Conservation (phyloP, 345 rosid genomes). For the Clarkia xantiana region DNA sequence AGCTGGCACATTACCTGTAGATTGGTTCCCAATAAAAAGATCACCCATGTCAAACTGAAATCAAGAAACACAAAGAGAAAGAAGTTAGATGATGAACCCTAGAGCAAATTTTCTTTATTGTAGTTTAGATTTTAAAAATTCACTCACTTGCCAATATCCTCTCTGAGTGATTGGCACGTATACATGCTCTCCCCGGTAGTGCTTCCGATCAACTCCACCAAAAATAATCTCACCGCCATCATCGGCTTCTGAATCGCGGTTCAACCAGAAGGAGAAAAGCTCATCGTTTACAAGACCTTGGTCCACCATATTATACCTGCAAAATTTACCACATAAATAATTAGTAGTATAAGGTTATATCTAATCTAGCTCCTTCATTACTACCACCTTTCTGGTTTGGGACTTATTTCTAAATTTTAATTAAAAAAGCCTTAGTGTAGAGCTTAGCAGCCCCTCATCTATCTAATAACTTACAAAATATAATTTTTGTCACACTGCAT, state of each 20-base stretch:
- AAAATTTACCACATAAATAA: background rate
- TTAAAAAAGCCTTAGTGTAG: too few species aligned
- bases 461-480: too few species aligned
- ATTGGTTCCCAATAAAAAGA: constrained; percentile 32
- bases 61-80: background rate
- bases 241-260: constrained; percentile 27
- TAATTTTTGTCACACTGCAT: too few species aligned
- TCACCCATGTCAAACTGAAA: constrained; percentile 64
- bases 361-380: too few species aligned
- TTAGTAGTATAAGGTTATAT: background rate
- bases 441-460: too few species aligned
- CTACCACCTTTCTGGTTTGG: too few species aligned
- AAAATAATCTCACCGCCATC: constrained; percentile 75
- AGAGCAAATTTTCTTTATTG: too few species aligned
- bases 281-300: constrained; percentile 41
- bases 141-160: constrained; percentile 77
- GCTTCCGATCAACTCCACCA: constrained; percentile 57
- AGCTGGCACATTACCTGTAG: constrained; percentile 37
- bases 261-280: constrained; percentile 74
- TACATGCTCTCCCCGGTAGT: constrained; percentile 55
- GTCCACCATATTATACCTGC: constrained; percentile 59
- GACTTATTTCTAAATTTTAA: too few species aligned
- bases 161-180: constrained; percentile 51
- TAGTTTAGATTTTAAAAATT: background rate
- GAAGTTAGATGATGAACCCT: background rate